phyloP scores from a whole-genome alignment of 495 filamentous ascomycete genomes.

The Cercophora scortea region DNA sequence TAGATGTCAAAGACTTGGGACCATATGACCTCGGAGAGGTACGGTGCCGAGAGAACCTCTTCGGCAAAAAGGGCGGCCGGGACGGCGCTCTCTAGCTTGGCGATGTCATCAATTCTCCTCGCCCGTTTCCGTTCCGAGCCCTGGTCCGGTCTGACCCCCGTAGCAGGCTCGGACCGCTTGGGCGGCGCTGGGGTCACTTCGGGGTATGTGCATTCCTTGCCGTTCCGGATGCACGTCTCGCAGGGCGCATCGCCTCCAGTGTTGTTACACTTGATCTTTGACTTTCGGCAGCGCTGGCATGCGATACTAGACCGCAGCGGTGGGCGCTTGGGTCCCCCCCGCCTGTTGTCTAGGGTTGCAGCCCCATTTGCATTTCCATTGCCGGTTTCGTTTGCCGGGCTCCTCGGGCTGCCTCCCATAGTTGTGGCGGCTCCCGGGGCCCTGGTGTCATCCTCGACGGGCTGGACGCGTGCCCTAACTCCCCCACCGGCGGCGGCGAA shows the following conservation, averaged over 20 bases:
- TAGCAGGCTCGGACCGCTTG: conserved; percentile 49
- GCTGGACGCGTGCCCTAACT: conserved; percentile 11
- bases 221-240: conserved; percentile 66
- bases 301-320: conserved; percentile 76
- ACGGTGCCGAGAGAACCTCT: conserved; percentile 41
- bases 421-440: conserved; percentile 8
- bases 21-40: conserved; percentile 63
- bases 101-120: conserved; percentile 44
- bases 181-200: conserved; percentile 47
- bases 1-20: conserved; percentile 70
- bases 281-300: conserved; percentile 68
- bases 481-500: conserved; percentile 11
- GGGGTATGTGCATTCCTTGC: conserved; percentile 72
- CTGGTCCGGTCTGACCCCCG: conserved; percentile 46
- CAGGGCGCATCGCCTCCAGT: conserved; percentile 57
- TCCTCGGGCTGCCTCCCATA: conserved; percentile 21
- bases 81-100: conserved; percentile 29
- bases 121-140: conserved; percentile 55
- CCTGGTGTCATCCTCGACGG: conserved; percentile 20
- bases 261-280: conserved; percentile 82
- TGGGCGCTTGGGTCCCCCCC: conserved; percentile 38
- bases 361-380: too few relatives aligned
- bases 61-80: conserved; percentile 28
- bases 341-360: conserved; percentile 9
- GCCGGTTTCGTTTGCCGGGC: conserved; percentile 21